Evolutionary conservation across 2,329 filamentous ascomycete species (phyloP), one percentile per base, ranked within the genome.

Genomic region (Trichoderma sp.): DNA sequence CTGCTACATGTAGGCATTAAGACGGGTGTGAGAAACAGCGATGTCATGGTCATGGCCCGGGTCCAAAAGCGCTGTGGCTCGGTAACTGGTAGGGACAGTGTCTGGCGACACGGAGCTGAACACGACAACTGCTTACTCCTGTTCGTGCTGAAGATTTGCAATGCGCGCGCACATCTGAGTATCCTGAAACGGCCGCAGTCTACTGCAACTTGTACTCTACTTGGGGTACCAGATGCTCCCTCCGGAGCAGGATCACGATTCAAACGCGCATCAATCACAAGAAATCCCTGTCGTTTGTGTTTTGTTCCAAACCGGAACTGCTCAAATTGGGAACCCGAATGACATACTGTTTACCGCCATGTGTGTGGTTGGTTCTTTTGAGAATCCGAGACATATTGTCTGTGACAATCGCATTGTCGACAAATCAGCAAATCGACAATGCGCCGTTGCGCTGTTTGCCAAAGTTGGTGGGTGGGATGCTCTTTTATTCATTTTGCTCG

Each of bases 291-390:
- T 64, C 65, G 71, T 60, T 34, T 34, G 14, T 21, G 56, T 53
- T 32, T 18, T 30, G 30, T 32, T 34, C 57, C 53, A 36, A 60
- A 34, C 63, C 74, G 75, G 75, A 71, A 61, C 43, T 71, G 69
- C 74, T 75, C 69, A 66, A 76, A 74, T 62, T 60, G 75, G 75
- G 24, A 76, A 72, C 26, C 74, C 74, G 74, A 73, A 70, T 51
- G 57, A 30, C 26, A 53, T 67, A n/a, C 34, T 18, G 14, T 34
- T 58, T 58, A 18, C 32, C 60, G 30, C 26, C 18, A 24, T 47
- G 47, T 58, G 60, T 14, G 60, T 47, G 60, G 47, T 24, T 28
- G 21, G 69, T 5, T 32, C 28, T 18, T 24, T 8, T 26, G 53
- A 26, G 47, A 28, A 39, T 8, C 26, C 43, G 53, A 60, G 61